Evolutionary conservation across 495 filamentous ascomycete species (phyloP).

Genomic region (Penicillium turbatum): DNA sequence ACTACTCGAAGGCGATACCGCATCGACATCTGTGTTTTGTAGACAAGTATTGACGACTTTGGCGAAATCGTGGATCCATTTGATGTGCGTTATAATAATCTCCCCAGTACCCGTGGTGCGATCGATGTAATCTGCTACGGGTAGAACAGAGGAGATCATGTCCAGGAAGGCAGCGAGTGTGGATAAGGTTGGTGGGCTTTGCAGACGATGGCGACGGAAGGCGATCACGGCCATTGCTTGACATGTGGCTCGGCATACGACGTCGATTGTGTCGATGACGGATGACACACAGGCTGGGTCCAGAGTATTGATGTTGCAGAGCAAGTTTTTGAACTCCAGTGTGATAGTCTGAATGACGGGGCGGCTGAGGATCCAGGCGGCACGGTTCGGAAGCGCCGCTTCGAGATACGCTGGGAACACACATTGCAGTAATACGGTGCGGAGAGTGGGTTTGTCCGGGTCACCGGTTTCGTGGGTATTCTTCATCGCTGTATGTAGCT

Average conservation of each 20-base stretch:
- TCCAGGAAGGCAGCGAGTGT: conserved; percentile 42
- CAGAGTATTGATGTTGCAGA: conserved; percentile 47
- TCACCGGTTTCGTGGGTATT: conserved; percentile 45
- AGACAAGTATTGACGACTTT: conserved; percentile 21
- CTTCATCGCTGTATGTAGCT: conserved; percentile 55
- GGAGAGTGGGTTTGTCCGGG: conserved; percentile 45
- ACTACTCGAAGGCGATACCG: neutral
- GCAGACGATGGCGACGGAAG: conserved; percentile 28
- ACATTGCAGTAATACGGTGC: conserved; percentile 52
- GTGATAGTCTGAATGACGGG: conserved; percentile 52
- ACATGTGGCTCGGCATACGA: conserved; percentile 41
- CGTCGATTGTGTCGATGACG: conserved; percentile 39
- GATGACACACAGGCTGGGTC: conserved; percentile 41
- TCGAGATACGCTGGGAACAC: conserved; percentile 66
- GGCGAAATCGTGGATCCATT: conserved; percentile 33
- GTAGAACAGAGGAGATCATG: conserved; percentile 43
- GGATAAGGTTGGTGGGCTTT: conserved; percentile 37
- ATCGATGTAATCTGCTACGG: conserved; percentile 51
- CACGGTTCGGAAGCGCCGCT: conserved; percentile 41
- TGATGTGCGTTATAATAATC: conserved; percentile 24
- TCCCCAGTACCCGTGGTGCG: conserved; percentile 24
- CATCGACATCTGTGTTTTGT: neutral
- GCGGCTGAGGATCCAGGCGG: conserved; percentile 55
- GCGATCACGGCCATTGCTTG: conserved; percentile 33
- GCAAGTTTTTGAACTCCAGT: conserved; percentile 42